Percentiles rank a stretch among this genome's conserved stretches.
phyloP scores from a whole-genome alignment of 225 moss, liverwort and hornwort species.

The Anthoceros angustus region DNA sequence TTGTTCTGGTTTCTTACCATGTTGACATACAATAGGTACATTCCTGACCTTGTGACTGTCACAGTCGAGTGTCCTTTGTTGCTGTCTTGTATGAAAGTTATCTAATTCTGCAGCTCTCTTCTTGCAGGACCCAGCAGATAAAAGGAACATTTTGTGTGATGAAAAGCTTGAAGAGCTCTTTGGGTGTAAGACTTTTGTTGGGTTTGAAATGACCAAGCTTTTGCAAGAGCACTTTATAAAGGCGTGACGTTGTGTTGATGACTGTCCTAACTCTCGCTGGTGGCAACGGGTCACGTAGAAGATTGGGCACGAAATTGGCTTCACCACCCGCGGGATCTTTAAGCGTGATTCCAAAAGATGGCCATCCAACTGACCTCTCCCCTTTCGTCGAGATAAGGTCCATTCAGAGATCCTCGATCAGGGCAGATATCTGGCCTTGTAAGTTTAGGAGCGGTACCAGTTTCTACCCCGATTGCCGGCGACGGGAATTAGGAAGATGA shows the following conservation, averaged over 20 bases:
- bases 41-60: background rate
- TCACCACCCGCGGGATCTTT: no score
- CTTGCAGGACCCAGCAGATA: slow-evolving; percentile 64
- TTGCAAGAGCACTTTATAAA: slow-evolving; percentile 61
- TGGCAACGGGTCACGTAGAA: no score
- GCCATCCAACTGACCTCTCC: no score
- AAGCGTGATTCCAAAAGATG: no score
- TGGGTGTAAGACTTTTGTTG: slow-evolving; percentile 66
- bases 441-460: no score
- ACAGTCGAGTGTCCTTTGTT: background rate
- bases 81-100: background rate
- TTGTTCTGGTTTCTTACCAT: background rate
- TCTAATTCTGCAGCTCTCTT: background rate
- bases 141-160: slow-evolving; percentile 70
- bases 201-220: slow-evolving; percentile 59
- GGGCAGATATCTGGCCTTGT: no score
- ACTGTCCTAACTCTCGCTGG: no score
- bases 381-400: no score
- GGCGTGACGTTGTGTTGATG: slow-evolving; percentile 5
- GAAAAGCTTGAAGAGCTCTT: slow-evolving; percentile 60
- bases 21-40: background rate
- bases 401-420: no score
- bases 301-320: no score
- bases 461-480: no score
- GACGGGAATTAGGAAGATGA: no score